Conservation (phyloP, 768 basidiomycete species). For the Tylopilus sp. region DNA sequence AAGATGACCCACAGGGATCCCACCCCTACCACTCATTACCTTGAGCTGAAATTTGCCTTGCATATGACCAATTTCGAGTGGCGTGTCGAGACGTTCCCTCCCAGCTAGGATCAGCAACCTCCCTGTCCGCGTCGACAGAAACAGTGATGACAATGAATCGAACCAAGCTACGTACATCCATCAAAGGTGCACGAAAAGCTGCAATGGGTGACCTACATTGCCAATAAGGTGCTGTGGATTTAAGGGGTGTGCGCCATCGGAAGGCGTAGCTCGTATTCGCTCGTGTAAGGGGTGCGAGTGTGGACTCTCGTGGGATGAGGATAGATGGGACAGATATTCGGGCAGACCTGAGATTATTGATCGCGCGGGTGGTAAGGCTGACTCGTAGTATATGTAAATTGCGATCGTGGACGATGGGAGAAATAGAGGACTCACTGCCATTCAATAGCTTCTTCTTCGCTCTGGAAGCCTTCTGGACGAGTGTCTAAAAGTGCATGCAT, state of each 20-base stretch:
- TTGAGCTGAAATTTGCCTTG: constrained; percentile 94
- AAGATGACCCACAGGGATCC: constrained; percentile 75
- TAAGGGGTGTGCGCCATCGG: constrained; percentile 82
- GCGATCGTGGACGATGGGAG: neutral
- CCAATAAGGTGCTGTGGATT: constrained; percentile 89
- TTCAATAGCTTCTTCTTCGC: constrained; percentile 79
- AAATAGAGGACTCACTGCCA: constrained; percentile 83
- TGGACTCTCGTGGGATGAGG: constrained; percentile 48
- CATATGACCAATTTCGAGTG: constrained; percentile 97
- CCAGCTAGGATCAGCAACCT: constrained; percentile 90
- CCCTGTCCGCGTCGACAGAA: constrained; percentile 74
- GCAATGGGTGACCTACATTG: constrained; percentile 47
- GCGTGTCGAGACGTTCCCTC: constrained; percentile 86
- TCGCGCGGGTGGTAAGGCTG: constrained; percentile 77
- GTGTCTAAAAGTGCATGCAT: constrained; percentile 88
- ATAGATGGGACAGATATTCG: constrained; percentile 86
- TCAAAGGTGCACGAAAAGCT: neutral
- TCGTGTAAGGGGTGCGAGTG: constrained; percentile 27
- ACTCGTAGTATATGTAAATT: neutral
- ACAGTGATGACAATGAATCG: constrained; percentile 70
- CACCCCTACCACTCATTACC: constrained; percentile 58
- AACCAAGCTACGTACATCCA: constrained; percentile 74
- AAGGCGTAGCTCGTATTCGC: constrained; percentile 33
- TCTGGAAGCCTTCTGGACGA: constrained; percentile 83
- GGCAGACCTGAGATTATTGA: constrained; percentile 79